Evolutionary conservation across 208 protist genomes (phyloP), one percentile per base, ranked within the genome.

Genomic region (Trypanosoma vivax): DNA sequence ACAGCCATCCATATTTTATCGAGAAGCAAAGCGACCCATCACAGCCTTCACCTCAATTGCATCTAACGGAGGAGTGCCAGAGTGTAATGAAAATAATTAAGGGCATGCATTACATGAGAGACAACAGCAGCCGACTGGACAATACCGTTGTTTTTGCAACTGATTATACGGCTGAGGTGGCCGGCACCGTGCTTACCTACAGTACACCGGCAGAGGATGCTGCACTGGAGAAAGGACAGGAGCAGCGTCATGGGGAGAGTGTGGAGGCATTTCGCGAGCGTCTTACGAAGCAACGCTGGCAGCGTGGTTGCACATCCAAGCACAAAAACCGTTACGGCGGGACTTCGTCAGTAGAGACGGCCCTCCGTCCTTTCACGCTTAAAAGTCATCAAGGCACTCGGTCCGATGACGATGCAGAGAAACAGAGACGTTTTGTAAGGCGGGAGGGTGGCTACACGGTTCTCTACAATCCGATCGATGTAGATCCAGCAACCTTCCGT

Each of bases 31-130:
- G 79, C 47, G 70, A 92, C 52, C 80, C 85, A 0, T 66, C 67
- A 21, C 85, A 92, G 65, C 74, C 85, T 10, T 90, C 81, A 6
- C 79, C 85, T 27, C 80, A 88, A 69, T 47, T 90, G 60, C 85
- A 92, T 59, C 71, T 92, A 43, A 92, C 85, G 0, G 85, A 92
- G 50, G 85, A 92, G 56, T 72, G 60, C 33, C 85, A 92, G 60
- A 72, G 79, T 49, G 70, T 89, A 55, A 83, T 88, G 65, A 87
- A 88, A 50, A 70, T 89, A 5, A 79, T 89, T 33, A 76, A 75
- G 40, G 85, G 85, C 0, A 49, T 90, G 58, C 80, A 74, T 37
- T 90, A 86, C 76, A 92, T 92, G 85, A 65, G 60, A 19, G 85
- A 92, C 51, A 76, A 87, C 57, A 78, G 63, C 47, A 65, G 67